Evolutionary conservation across 2,329 filamentous ascomycete species (phyloP).

Genomic region (Alternaria viburni): DNA sequence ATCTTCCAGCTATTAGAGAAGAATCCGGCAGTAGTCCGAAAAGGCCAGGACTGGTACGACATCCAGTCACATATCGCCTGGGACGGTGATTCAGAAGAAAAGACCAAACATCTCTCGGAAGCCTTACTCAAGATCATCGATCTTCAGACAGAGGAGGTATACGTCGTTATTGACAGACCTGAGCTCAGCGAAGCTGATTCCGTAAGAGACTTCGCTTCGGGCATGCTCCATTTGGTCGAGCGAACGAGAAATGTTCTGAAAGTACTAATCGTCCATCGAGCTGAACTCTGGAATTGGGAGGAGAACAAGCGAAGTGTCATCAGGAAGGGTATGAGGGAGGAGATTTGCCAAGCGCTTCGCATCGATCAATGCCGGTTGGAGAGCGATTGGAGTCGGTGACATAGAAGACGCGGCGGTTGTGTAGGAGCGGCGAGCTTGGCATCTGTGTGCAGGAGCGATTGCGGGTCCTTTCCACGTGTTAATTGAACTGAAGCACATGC

Average conservation of each 20-base stretch:
- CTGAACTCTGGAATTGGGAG: neutral
- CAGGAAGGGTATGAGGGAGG: neutral
- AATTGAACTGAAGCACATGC: neutral
- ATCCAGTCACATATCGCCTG: neutral
- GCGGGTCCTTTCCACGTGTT: neutral
- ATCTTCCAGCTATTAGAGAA: slow-evolving; percentile 8
- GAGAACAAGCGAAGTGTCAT: neutral
- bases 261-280: neutral
- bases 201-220: neutral
- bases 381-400: neutral
- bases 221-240: neutral
- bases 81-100: neutral
- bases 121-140: neutral
- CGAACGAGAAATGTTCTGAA: neutral
- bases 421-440: neutral
- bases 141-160: neutral
- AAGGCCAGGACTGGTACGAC: slow-evolving; percentile 2
- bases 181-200: neutral
- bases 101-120: neutral
- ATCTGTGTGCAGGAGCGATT: neutral
- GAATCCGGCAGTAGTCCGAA: slow-evolving; percentile 3
- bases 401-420: neutral
- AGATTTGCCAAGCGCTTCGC: neutral
- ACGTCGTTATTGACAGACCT: neutral
- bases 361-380: neutral